These are phyloP conservation scores for Fusarium brachygibbosum DNA, from an alignment of 2,329 filamentous ascomycete species.

Conservation along the genomic window DNA sequence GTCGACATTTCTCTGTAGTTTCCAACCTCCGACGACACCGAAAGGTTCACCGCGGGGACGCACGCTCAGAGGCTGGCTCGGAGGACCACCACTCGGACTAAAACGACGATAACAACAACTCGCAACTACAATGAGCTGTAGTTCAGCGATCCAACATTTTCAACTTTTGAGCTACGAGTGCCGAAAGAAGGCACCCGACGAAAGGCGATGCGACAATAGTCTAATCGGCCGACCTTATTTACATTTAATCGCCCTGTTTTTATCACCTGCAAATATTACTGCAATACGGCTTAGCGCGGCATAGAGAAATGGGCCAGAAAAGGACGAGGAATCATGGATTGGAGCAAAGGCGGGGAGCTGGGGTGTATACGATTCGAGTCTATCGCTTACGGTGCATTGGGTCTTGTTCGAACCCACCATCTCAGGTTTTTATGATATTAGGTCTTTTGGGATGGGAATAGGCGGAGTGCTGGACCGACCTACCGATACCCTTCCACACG, in stretches of 20 bases:
- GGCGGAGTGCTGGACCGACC: constrained; percentile 45
- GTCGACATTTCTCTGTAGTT: constrained; percentile 95
- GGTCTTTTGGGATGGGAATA: constrained; percentile 38
- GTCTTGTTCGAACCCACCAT: constrained; percentile 28
- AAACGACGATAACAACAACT: constrained; percentile 22
- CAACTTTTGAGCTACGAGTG: constrained; percentile 13
- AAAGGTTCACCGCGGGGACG: constrained; percentile 88
- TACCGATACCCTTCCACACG: constrained; percentile 49
- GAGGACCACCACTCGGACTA: constrained; percentile 74
- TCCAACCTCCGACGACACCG: constrained; percentile 94
- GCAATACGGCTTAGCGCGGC: constrained; percentile 46
- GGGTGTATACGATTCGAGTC: constrained; percentile 51
- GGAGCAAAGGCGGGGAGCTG: constrained; percentile 36
- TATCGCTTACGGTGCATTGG: constrained; percentile 48
- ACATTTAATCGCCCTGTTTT: constrained; percentile 40
- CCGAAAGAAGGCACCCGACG: constrained; percentile 10
- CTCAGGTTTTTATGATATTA: constrained; percentile 40
- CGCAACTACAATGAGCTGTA: not conserved
- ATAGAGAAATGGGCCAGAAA: constrained; percentile 51
- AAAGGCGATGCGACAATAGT: constrained; percentile 17
- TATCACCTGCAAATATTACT: constrained; percentile 45
- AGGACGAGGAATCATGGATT: constrained; percentile 39
- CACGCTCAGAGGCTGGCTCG: constrained; percentile 72
- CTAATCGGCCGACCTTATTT: constrained; percentile 26
- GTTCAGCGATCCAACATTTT: constrained; percentile 19